Percentiles rank a stretch among this genome's conserved stretches.
phyloP scores from a whole-genome alignment of 208 protist genomes.

The Wallacemonas sp. region DNA sequence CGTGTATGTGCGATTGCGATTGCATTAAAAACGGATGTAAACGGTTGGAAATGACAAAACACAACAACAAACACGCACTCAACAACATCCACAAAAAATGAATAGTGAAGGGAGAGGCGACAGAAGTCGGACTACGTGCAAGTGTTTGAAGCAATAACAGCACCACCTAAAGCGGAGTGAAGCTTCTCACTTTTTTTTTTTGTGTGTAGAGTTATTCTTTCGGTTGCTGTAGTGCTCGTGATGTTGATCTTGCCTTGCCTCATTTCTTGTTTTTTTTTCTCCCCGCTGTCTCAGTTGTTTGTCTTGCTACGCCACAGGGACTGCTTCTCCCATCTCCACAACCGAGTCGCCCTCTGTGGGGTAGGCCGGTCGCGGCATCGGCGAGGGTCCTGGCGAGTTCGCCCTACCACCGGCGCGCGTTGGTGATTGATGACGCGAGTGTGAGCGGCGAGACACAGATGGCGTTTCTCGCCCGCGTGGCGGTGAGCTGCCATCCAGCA shows the following conservation, averaged over 20 bases:
- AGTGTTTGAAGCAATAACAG: neutral
- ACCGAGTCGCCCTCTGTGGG: neutral
- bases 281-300: too few relatives aligned
- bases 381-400: neutral
- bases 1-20: too few relatives aligned
- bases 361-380: conserved; percentile 1
- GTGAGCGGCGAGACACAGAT: conserved; percentile 42
- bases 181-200: too few relatives aligned
- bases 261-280: too few relatives aligned
- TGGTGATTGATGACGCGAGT: conserved; percentile 27
- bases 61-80: neutral
- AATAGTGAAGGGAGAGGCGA: neutral
- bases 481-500: conserved; percentile 10
- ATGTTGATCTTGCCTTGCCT: too few relatives aligned
- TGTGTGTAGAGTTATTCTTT: too few relatives aligned
- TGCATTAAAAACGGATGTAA: neutral
- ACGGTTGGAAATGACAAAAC: neutral
- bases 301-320: neutral
- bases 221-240: too few relatives aligned
- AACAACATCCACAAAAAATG: too few relatives aligned
- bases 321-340: neutral
- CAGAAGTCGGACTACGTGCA: neutral
- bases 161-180: too few relatives aligned
- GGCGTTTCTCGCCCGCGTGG: conserved; percentile 27
- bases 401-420: neutral